A percentile compares a stretch with the other conserved stretches of the same genome.
Evolutionary conservation across 2,329 filamentous ascomycete genomes (phyloP).

Genomic region (Aureobasidium subglaciale): DNA sequence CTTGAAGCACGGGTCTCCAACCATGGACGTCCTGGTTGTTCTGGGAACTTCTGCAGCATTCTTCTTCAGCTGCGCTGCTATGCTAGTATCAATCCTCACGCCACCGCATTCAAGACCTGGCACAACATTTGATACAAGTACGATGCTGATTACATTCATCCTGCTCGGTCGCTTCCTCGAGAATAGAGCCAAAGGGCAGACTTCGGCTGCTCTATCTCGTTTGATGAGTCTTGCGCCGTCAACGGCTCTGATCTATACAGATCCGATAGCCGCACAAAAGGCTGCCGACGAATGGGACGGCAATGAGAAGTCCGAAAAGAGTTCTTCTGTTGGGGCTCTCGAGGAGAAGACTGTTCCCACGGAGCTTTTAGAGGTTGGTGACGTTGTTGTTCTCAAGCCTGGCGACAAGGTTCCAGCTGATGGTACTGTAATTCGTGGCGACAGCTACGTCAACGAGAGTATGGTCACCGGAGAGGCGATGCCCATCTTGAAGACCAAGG

Average conservation of each 20-base stretch:
- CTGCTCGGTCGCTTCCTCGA: slow-evolving; percentile 85
- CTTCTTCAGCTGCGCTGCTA: slow-evolving; percentile 85
- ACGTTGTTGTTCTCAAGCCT: slow-evolving; percentile 85
- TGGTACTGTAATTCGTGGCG: slow-evolving; percentile 75
- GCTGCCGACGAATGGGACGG: slow-evolving; percentile 68
- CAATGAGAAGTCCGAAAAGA: slow-evolving; percentile 38
- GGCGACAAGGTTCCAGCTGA: slow-evolving; percentile 97
- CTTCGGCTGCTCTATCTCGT: slow-evolving; percentile 82
- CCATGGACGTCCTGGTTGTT: slow-evolving; percentile 95
- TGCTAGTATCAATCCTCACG: slow-evolving; percentile 72
- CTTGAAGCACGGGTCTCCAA: slow-evolving; percentile 80
- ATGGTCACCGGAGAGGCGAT: slow-evolving; percentile 98
- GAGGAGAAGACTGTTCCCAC: slow-evolving; percentile 86
- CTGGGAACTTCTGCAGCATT: slow-evolving; percentile 92
- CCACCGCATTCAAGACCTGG: slow-evolving; percentile 71
- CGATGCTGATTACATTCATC: slow-evolving; percentile 96
- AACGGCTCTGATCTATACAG: slow-evolving; percentile 93
- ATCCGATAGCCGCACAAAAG: slow-evolving; percentile 90
- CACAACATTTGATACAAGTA: slow-evolving; percentile 95
- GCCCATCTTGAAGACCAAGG: slow-evolving; percentile 83
- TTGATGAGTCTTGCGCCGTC: slow-evolving; percentile 95
- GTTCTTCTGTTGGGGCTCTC: slow-evolving; percentile 52
- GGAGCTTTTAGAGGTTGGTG: slow-evolving; percentile 86
- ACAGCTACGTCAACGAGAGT: slow-evolving; percentile 92
- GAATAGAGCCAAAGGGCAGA: slow-evolving; percentile 92